phyloP scores from a whole-genome alignment of 345 rosid species.

The Syzygium grande region DNA sequence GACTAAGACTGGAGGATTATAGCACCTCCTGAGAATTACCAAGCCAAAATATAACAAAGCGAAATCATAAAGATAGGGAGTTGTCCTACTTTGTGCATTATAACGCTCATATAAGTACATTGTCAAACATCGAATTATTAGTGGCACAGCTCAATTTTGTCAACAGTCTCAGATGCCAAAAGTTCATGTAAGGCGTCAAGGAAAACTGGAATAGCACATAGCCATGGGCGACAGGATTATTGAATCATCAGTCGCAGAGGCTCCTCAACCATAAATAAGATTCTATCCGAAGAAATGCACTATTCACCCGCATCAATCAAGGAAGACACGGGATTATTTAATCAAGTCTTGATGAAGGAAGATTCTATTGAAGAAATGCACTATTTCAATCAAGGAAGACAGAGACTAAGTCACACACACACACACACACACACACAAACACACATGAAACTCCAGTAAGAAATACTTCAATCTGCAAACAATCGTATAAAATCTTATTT shows the following conservation, averaged over 20 bases:
- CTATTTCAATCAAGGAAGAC: too few relatives aligned
- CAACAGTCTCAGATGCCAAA: background rate
- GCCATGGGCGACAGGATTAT: background rate
- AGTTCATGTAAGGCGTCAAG: background rate
- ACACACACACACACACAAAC: background rate
- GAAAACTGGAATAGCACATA: background rate
- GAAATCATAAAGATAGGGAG: background rate
- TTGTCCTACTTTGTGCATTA: background rate
- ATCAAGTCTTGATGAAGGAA: background rate
- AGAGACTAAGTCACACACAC: too few relatives aligned
- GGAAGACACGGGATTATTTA: background rate
- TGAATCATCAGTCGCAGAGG: background rate
- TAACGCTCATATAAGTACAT: background rate
- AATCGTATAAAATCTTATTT: background rate
- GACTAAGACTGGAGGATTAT: background rate
- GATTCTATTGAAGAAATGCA: too few relatives aligned
- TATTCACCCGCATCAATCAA: background rate
- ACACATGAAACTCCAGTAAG: background rate
- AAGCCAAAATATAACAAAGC: background rate
- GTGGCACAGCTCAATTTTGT: background rate
- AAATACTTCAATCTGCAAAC: background rate
- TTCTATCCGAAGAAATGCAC: background rate
- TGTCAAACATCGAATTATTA: background rate
- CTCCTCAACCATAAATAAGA: background rate
- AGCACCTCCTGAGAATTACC: background rate